Base-by-base conservation (phyloP, 305 asterid genomes). In the Solanum hybrid region DNA sequence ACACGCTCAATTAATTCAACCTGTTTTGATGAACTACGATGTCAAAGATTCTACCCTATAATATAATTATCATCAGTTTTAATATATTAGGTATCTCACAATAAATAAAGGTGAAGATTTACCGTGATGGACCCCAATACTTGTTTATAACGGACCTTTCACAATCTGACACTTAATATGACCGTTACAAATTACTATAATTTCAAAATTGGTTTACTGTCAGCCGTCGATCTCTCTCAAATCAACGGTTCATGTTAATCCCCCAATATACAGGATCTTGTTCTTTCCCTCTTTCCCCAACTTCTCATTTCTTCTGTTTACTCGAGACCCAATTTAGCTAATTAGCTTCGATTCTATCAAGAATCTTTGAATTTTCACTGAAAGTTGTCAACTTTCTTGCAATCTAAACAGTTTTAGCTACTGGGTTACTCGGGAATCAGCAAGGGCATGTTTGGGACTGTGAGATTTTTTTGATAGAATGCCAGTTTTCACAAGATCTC, bases 401-500 rank as follows among this genome's bases (percentile, higher is more conserved):
- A 77, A 84, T 73, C 31, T 36, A 76, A 38, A 75, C 20, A 80
- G 80, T 84, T 89, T 88, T 32, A 64, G 88, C 80, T 88, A 51
- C 31, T 32, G 87, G 42, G 71, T 31, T 13, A 73, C 78, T 88
- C 82, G 84, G 86, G 91, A 89, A 89, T 60, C 56, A 78, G 36
- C 16, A 88, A 89, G 92, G 88, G 91, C 88, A 89, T 91, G 90
- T 85, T 89, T 89, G 85, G 85, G 64, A 75, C 73, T 85, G 26
- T 78, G 34, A 32, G 11, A 16, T 22, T 31, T 37, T 42, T 24
- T 34, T 78, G 64, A 80, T 35, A 90, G 90, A 87, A 94, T 94
- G 96, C 94, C 96, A 20, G 95, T 94, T 37, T 93, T 92, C 29
- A 93, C 96, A 20, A 93, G 96, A 90, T 93, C 96, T 69, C 93